phyloP scores from a whole-genome alignment of 148 eudicot species.

The Salicornia ramosissima region DNA sequence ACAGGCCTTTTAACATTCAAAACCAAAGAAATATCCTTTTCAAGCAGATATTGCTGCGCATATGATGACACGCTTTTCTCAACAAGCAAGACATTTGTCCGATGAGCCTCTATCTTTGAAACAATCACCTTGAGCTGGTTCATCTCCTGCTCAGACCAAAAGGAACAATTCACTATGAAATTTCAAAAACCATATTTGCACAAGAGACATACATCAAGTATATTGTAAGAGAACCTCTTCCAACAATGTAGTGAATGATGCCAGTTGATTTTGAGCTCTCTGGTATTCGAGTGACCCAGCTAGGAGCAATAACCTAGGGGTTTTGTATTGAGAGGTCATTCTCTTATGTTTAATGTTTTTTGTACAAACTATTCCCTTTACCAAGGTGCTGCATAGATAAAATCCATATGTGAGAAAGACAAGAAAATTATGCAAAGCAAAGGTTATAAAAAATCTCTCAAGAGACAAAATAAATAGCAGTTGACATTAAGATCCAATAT shows the following conservation, averaged over 20 bases:
- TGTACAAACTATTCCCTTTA: slow-evolving; percentile 92
- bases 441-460: neutral
- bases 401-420: slow-evolving; percentile 8
- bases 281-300: slow-evolving; percentile 97
- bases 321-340: slow-evolving; percentile 88
- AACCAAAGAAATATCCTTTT: slow-evolving; percentile 92
- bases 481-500: neutral
- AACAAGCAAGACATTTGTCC: slow-evolving; percentile 81
- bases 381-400: slow-evolving; percentile 52
- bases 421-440: neutral
- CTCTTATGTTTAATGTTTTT: slow-evolving; percentile 97
- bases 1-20: slow-evolving; percentile 86
- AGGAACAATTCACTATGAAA: slow-evolving; percentile 16
- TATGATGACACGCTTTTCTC: slow-evolving; percentile 96
- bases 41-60: slow-evolving; percentile 84
- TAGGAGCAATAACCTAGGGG: slow-evolving; percentile 67
- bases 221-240: slow-evolving; percentile 54
- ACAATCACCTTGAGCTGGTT: slow-evolving; percentile 82
- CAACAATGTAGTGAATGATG: slow-evolving; percentile 74
- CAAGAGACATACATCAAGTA: slow-evolving; percentile 1
- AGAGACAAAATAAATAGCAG: too few species aligned
- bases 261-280: slow-evolving; percentile 67
- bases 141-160: slow-evolving; percentile 53
- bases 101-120: slow-evolving; percentile 83
- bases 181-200: neutral